Conservation (phyloP, 768 basidiomycete genomes). For the Boletus patriciae region DNA sequence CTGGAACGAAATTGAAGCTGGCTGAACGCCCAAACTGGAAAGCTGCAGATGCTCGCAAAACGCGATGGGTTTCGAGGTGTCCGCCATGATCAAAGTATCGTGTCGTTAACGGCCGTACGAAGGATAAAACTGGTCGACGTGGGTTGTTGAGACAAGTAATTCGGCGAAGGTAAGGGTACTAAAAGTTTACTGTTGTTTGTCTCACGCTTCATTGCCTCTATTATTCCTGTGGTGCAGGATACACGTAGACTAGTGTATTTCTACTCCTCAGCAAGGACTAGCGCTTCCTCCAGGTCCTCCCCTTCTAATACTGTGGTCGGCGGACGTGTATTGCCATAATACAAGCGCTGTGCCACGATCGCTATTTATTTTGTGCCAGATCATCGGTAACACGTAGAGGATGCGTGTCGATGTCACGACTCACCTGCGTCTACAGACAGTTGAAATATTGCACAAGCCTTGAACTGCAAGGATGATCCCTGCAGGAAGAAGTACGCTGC, state of each 20-base stretch:
- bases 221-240: not conserved
- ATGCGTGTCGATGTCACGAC: slow-evolving; percentile 27
- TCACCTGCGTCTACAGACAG: slow-evolving; percentile 73
- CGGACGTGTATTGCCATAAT: slow-evolving; percentile 74
- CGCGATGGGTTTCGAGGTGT: slow-evolving; percentile 67
- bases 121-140: slow-evolving; percentile 18
- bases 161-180: slow-evolving; percentile 15
- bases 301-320: slow-evolving; percentile 46
- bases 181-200: slow-evolving; percentile 36
- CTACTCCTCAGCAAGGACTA: slow-evolving; percentile 64
- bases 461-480: slow-evolving; percentile 74
- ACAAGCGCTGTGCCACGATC: slow-evolving; percentile 70
- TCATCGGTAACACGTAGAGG: slow-evolving; percentile 8
- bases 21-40: slow-evolving; percentile 93
- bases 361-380: slow-evolving; percentile 41
- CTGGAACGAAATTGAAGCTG: slow-evolving; percentile 96
- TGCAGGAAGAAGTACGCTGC: slow-evolving; percentile 79
- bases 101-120: slow-evolving; percentile 21
- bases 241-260: slow-evolving; percentile 6
- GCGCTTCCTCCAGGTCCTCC: slow-evolving; percentile 70
- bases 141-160: slow-evolving; percentile 24
- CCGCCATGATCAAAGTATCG: slow-evolving; percentile 28
- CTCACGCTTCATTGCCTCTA: slow-evolving; percentile 13
- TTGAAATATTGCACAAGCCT: slow-evolving; percentile 81
- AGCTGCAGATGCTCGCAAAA: slow-evolving; percentile 93